Evolutionary conservation across 1,284 basidiomycete species (phyloP), one percentile per base, ranked within the genome.

Genomic region (Papiliotrema nemorosa): DNA sequence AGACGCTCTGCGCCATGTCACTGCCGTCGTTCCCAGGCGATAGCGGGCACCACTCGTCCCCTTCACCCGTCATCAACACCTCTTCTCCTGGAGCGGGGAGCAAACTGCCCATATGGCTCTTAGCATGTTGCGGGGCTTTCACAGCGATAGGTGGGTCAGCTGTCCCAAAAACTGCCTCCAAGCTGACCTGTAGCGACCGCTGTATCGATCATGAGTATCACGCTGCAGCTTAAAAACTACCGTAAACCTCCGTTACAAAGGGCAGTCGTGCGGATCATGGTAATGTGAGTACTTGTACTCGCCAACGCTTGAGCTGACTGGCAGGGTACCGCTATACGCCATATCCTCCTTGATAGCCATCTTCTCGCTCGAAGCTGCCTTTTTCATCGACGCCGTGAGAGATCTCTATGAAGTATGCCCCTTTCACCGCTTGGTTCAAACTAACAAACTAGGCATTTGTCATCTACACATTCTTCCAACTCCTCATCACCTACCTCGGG

Each of bases 251-350:
- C 81, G 3, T 73, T 93, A 26, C 90, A 92, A 76, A 55, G 73
- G 59, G 89, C 90, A 81, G 93, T 97, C 44, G 83, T 97, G 36
- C 82, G 96, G 53, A 96, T 99, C 68, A 89, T 98, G 84, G 64
- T 97, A 62, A 97, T 97, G 92, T 73, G 36, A 52, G 72, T 49
- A n/a, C 13, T 10, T 14, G 3, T 9, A 22, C 43, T 9, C 9
- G 21, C 29, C 27, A 18, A 16, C 3, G 20, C 24, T 24, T 29
- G n/a, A 24, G 26, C 25, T 33, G n/a, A n/a, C 16, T 9, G 5
- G 35, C 52, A 78, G 76, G 77, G 90, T 97, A 3, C 91, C 93
- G 2, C 78, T 97, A 41, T 97, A 97, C 72, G 90, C 86, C 1
- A 79, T 97, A 21, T 83, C 93, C 0, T 94, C 90, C 2, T 79